Conservation (phyloP, 177 flowering plant genomes). For the Vitis hybrid region DNA sequence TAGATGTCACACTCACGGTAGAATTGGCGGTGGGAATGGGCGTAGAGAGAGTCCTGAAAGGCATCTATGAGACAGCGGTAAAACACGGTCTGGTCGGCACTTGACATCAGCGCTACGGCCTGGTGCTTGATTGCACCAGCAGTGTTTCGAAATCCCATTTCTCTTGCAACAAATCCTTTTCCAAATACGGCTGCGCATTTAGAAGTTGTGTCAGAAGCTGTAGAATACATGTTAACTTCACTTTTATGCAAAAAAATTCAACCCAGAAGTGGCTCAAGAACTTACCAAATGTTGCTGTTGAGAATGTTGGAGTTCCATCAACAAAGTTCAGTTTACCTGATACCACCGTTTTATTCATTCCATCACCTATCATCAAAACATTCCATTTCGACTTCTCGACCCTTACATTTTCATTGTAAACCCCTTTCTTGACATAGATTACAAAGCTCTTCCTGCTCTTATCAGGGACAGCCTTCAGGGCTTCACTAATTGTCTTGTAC, state of each 20-base stretch:
- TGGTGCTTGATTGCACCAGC: slow-evolving; percentile 65
- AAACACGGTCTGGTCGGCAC: slow-evolving; percentile 44
- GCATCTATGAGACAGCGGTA: slow-evolving; percentile 51
- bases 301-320: slow-evolving; percentile 29
- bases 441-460: slow-evolving; percentile 18
- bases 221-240: too few relatives aligned
- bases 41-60: slow-evolving; percentile 60
- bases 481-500: slow-evolving; percentile 26
- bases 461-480: slow-evolving; percentile 23
- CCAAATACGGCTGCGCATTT: slow-evolving; percentile 53
- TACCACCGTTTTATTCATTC: slow-evolving; percentile 27
- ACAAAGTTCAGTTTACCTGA: slow-evolving; percentile 22
- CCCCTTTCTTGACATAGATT: slow-evolving; percentile 40
- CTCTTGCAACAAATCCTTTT: slow-evolving; percentile 47
- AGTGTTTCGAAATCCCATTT: slow-evolving; percentile 54
- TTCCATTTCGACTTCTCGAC: slow-evolving; percentile 34
- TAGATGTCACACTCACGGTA: slow-evolving; percentile 50
- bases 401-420: slow-evolving; percentile 32
- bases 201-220: too few relatives aligned
- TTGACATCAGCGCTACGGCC: slow-evolving; percentile 61
- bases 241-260: too few relatives aligned
- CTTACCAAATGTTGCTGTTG: slow-evolving; percentile 41
- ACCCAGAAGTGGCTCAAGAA: not conserved
- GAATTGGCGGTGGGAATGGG: slow-evolving; percentile 56
- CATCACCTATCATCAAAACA: slow-evolving; percentile 39